A percentile compares a stretch with the other conserved stretches of the same genome.
Evolutionary conservation across 75 land plant genomes (phyloP).

Genomic region (Adiantum capillusveneris): DNA sequence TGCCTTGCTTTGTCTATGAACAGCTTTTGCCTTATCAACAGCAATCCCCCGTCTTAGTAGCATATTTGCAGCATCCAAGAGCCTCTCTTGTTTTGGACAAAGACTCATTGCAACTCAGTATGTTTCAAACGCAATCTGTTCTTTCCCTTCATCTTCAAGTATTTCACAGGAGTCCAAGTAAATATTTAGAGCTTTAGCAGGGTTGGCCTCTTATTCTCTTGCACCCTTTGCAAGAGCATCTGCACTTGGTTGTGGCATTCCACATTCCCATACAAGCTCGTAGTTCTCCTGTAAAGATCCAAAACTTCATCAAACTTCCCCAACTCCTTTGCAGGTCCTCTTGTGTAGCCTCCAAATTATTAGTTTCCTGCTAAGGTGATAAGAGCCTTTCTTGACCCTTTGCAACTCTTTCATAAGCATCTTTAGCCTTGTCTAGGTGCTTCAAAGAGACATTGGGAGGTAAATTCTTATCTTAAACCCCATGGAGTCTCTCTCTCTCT

Average conservation of each 20-base stretch:
- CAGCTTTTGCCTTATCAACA: slow-evolving; percentile 83
- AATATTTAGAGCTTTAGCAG: slow-evolving; percentile 65
- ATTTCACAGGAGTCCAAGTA: slow-evolving; percentile 72
- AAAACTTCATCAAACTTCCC: slow-evolving; percentile 58
- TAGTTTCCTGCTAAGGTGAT: slow-evolving; percentile 98
- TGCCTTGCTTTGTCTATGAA: slow-evolving; percentile 93
- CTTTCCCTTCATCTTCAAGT: slow-evolving; percentile 94
- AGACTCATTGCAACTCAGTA: slow-evolving; percentile 74
- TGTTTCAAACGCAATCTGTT: slow-evolving; percentile 97
- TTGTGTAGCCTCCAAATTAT: slow-evolving; percentile 93
- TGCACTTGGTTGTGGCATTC: slow-evolving; percentile 84
- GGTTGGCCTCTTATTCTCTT: slow-evolving; percentile 63
- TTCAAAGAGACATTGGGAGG: no score
- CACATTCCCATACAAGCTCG: slow-evolving; percentile 73
- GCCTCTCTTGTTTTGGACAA: slow-evolving; percentile 84
- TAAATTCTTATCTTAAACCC: no score
- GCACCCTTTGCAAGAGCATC: slow-evolving; percentile 95
- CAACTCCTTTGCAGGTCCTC: slow-evolving; percentile 75
- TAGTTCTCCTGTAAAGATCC: slow-evolving; percentile 63
- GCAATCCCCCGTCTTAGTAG: slow-evolving; percentile 83
- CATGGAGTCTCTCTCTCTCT: no score
- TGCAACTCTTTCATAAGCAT: no score
- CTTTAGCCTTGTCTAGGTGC: no score
- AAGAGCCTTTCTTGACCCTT: no score
- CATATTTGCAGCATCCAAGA: slow-evolving; percentile 75